Percentiles rank a stretch among this genome's conserved stretches.
Evolutionary conservation across 2,329 filamentous ascomycete species (phyloP).

Genomic region (Nemania sp.): DNA sequence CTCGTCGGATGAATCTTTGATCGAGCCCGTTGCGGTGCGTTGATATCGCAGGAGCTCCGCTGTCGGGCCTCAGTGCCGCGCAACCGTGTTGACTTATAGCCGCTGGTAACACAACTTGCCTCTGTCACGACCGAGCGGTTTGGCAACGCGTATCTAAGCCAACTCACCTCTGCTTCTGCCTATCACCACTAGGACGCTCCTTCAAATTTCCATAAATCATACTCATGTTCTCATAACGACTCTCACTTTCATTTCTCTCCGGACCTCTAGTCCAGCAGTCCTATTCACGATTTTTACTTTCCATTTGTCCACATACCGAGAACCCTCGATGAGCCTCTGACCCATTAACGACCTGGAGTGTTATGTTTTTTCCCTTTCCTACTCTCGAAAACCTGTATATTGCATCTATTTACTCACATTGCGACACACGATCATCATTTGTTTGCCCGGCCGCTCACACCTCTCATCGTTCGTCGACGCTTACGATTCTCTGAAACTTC

Average conservation of each 20-base stretch:
- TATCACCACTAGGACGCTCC: slow-evolving; percentile 33
- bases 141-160: slow-evolving; percentile 25
- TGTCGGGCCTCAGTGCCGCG: slow-evolving; percentile 34
- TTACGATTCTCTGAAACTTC: slow-evolving; percentile 25
- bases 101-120: slow-evolving; percentile 28
- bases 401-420: slow-evolving; percentile 31
- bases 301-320: slow-evolving; percentile 46
- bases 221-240: slow-evolving; percentile 52
- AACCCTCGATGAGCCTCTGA: slow-evolving; percentile 54
- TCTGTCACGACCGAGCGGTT: slow-evolving; percentile 31
- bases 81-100: slow-evolving; percentile 36
- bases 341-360: slow-evolving; percentile 50
- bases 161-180: slow-evolving; percentile 13
- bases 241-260: slow-evolving; percentile 43
- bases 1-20: slow-evolving; percentile 38
- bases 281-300: slow-evolving; percentile 43
- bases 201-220: slow-evolving; percentile 39
- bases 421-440: slow-evolving; percentile 19
- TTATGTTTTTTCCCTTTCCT: slow-evolving; percentile 39
- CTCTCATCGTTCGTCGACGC: slow-evolving; percentile 27
- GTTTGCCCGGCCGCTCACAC: slow-evolving; percentile 24
- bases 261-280: slow-evolving; percentile 36
- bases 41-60: slow-evolving; percentile 37
- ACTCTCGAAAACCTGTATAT: slow-evolving; percentile 40
- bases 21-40: slow-evolving; percentile 34